phyloP scores from a whole-genome alignment of 176 grass and related monocot genomes.

The Oryza meridionalis region DNA sequence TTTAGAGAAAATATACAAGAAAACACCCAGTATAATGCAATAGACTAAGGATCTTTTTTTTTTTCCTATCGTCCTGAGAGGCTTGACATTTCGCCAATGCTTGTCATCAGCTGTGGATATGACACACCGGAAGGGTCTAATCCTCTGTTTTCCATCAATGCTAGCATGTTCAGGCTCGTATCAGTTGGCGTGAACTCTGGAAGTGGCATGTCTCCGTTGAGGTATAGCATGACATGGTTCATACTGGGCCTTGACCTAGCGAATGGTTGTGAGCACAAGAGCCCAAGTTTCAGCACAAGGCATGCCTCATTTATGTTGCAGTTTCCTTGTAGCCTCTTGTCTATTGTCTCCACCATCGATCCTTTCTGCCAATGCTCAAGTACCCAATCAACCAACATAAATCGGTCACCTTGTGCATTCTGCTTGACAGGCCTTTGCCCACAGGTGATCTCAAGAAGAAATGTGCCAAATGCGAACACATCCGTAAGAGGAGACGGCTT shows the following conservation, averaged over 20 bases:
- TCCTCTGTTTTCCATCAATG: not conserved
- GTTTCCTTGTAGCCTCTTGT: not conserved
- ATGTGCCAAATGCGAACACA: constrained; percentile 55
- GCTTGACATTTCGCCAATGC: not conserved
- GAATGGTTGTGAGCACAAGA: constrained; percentile 47
- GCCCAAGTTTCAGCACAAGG: constrained; percentile 45
- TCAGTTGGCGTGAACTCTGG: not conserved
- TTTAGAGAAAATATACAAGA: not conserved
- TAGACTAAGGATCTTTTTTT: not conserved
- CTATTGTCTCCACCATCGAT: not conserved
- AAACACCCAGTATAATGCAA: not conserved
- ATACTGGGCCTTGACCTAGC: constrained; percentile 36
- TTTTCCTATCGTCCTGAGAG: not conserved
- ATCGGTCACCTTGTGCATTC: not conserved
- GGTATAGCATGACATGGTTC: constrained; percentile 37
- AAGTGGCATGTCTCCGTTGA: not conserved
- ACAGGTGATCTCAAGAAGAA: constrained; percentile 51
- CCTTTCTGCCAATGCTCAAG: constrained; percentile 3
- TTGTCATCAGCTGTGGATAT: constrained; percentile 18
- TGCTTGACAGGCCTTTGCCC: constrained; percentile 33
- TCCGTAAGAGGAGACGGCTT: constrained; percentile 57
- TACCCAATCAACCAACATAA: constrained; percentile 29
- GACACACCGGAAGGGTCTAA: not conserved
- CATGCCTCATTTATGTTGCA: constrained; percentile 31
- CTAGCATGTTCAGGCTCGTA: not conserved